Base-by-base conservation (phyloP, 2,329 filamentous ascomycete genomes). In the Ilyonectria destructans region DNA sequence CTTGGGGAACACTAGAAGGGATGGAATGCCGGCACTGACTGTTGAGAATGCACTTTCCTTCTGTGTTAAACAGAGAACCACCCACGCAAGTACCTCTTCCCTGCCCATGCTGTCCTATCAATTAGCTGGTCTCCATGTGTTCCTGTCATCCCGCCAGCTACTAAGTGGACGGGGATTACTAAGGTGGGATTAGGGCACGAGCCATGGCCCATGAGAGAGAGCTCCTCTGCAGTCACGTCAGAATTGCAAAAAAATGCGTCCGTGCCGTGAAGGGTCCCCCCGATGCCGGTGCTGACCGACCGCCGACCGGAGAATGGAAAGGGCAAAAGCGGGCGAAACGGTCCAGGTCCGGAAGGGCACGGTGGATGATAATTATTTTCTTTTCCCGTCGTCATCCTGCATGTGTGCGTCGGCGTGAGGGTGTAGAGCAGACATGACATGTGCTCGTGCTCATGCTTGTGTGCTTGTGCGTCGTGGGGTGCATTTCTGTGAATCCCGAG, bases 221-320 rank as follows among this genome's bases (percentile, higher is more conserved):
- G 6, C 33, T n/a, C 19, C 21, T 31, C 6, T 46, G 15, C 54
- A 40, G 21, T 56, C 54, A n/a, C 19, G 54, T 29, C 15, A 48
- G 15, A 45, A 31, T 33, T 19, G 40, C 23, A 23, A n/a, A 58
- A 58, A 58, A 23, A 62, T 12, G 10, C 37, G 35, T 26, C 35
- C 54, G 9, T 33, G 54, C 43, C 54, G 56, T 52, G 57, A 26
- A 40, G 40, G 46, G 37, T 55, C 15, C 35, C 57, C 56, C 69
- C 72, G 73, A 74, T 75, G 67, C 71, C 69, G 73, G 73, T 68
- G 69, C 61, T 70, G 68, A 54, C 48, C 48, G 23, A 52, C 49
- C 40, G 35, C 19, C 15, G 48, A 61, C 58, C 58, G 37, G 58
- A 51, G 23, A 46, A 23, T 40, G 19, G 29, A 60, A 54, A 19